These are phyloP conservation scores for Calycina herbarum DNA, from an alignment of 2,329 filamentous ascomycete genomes.

Conservation along the genomic window DNA sequence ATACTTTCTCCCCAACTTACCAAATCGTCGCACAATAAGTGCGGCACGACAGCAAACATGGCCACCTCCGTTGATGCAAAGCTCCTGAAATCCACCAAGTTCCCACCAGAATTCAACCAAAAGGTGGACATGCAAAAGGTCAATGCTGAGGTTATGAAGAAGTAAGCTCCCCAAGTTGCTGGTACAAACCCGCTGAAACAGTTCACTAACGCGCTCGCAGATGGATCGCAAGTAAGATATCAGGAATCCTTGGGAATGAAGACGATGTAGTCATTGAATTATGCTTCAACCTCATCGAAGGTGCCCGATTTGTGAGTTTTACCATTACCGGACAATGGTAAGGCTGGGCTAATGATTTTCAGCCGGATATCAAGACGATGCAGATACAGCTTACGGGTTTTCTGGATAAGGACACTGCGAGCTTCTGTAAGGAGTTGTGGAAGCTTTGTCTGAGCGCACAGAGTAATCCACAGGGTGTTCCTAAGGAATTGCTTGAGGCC, in stretches of 20 bases:
- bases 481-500: constrained; percentile 89
- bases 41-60: constrained; percentile 51
- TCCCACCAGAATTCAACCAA: constrained; percentile 87
- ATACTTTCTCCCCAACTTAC: constrained; percentile 4
- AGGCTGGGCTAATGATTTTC: constrained; percentile 31
- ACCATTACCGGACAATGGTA: background rate
- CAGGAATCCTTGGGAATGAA: constrained; percentile 84
- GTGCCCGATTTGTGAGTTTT: constrained; percentile 68
- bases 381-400: constrained; percentile 96
- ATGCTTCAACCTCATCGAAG: constrained; percentile 69
- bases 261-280: constrained; percentile 96
- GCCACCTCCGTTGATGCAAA: constrained; percentile 85
- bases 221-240: constrained; percentile 91
- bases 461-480: constrained; percentile 82
- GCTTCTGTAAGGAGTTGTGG: constrained; percentile 94
- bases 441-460: constrained; percentile 88
- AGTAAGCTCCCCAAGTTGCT: constrained; percentile 55
- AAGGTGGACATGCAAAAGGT: constrained; percentile 98
- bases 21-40: constrained; percentile 10
- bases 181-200: constrained; percentile 16
- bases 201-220: constrained; percentile 46
- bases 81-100: constrained; percentile 87
- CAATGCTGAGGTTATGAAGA: constrained; percentile 97
- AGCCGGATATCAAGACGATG: constrained; percentile 95
- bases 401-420: constrained; percentile 84